A percentile compares a stretch with the other conserved stretches of the same genome.
Conservation (phyloP, 2,329 filamentous ascomycete genomes). For the Cladosporium sp. region DNA sequence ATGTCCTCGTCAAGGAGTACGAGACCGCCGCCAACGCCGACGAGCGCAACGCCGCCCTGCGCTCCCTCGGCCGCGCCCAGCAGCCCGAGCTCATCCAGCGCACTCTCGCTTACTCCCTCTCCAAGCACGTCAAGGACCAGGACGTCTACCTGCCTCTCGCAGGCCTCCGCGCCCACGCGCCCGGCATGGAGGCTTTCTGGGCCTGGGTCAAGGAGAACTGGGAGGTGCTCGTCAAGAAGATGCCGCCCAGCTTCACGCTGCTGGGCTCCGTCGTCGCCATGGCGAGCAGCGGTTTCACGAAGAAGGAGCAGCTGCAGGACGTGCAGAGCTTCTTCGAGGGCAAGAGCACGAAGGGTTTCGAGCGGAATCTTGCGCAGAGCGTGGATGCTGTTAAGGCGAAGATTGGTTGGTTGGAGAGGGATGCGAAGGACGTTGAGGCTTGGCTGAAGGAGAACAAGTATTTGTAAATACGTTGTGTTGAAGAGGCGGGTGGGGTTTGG, state of each 20-base stretch:
- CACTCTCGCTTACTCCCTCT: constrained; percentile 68
- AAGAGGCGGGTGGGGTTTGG: too few relatives aligned
- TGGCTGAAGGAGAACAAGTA: constrained; percentile 66
- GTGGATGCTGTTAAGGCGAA: constrained; percentile 80
- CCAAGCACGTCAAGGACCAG: constrained; percentile 82
- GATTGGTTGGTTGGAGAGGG: constrained; percentile 71
- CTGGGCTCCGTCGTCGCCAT: constrained; percentile 78
- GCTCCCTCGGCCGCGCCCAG: constrained; percentile 71
- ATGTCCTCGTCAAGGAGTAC: constrained; percentile 69
- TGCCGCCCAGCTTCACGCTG: constrained; percentile 82
- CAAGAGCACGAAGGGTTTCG: constrained; percentile 82
- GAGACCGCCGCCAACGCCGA: constrained; percentile 69
- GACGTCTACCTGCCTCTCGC: constrained; percentile 86
- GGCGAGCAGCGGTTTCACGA: constrained; percentile 74
- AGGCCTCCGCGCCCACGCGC: constrained; percentile 68
- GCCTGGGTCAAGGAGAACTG: constrained; percentile 81
- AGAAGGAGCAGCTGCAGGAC: constrained; percentile 64
- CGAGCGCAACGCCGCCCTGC: constrained; percentile 86
- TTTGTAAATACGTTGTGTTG: constrained; percentile 27
- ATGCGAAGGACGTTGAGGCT: constrained; percentile 66
- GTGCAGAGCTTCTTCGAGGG: constrained; percentile 74
- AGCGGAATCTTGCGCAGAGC: constrained; percentile 84
- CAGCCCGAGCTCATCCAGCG: constrained; percentile 73
- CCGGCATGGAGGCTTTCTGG: constrained; percentile 76
- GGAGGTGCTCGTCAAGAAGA: constrained; percentile 72